These are phyloP conservation scores for Solanum chiquidenum DNA, from an alignment of 257 asterid species.

Conservation along the genomic window DNA sequence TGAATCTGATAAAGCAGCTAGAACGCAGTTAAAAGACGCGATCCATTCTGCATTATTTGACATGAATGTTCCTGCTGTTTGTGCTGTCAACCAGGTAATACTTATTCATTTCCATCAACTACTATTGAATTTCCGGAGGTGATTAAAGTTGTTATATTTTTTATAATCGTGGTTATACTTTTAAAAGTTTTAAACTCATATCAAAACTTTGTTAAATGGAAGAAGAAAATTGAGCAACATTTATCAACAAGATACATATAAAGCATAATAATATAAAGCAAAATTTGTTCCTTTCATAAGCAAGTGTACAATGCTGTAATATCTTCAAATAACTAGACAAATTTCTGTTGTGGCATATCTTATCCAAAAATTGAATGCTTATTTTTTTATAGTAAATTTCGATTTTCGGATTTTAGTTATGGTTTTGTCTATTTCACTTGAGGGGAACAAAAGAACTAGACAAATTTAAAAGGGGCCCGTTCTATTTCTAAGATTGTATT, in stretches of 20 bases:
- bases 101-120: not conserved
- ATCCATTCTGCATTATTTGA: slow-evolving; percentile 76
- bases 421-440: no score
- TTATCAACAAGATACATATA: not conserved
- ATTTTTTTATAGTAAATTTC: no score
- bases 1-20: slow-evolving; percentile 59
- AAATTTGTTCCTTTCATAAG: not conserved
- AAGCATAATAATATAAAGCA: not conserved
- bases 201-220: not conserved
- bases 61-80: slow-evolving; percentile 92
- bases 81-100: slow-evolving; percentile 90
- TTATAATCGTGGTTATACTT: not conserved
- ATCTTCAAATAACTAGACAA: no score
- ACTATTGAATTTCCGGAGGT: not conserved
- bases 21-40: slow-evolving; percentile 72
- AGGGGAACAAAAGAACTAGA: no score
- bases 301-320: not conserved
- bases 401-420: no score
- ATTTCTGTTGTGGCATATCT: no score
- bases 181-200: not conserved
- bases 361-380: no score
- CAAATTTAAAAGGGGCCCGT: no score
- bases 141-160: not conserved
- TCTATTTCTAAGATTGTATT: not conserved
- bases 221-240: not conserved